Percentiles rank a stretch among this genome's conserved stretches.
phyloP scores from a whole-genome alignment of 768 basidiomycete species.

The Podaxis rugospora region DNA sequence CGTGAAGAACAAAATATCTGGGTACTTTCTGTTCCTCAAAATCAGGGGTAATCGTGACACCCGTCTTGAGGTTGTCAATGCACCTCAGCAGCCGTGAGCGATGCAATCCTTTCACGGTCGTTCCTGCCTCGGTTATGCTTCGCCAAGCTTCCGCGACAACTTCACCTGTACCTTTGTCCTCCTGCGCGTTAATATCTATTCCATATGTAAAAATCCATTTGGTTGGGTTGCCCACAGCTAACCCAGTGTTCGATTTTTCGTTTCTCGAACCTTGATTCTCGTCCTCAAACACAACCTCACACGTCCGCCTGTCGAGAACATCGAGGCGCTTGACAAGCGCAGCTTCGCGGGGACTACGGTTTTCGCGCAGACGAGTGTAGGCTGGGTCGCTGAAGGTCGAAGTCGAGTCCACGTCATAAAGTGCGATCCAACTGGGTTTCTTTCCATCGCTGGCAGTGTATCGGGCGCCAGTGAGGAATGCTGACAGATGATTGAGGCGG shows the following conservation, averaged over 20 bases:
- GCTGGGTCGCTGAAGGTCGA: conserved; percentile 34
- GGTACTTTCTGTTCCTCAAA: conserved; percentile 29
- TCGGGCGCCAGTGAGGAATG: conserved; percentile 46
- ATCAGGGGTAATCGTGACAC: conserved; percentile 19
- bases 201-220: conserved; percentile 15
- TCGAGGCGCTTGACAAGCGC: conserved; percentile 36
- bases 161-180: neutral
- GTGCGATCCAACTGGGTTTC: conserved; percentile 41
- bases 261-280: neutral
- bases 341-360: conserved; percentile 40
- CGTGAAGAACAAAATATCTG: conserved; percentile 36
- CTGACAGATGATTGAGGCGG: conserved; percentile 38
- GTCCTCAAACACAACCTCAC: conserved; percentile 19
- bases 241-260: conserved; percentile 12
- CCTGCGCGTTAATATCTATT: conserved; percentile 11
- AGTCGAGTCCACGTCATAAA: conserved; percentile 44
- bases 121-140: neutral
- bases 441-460: conserved; percentile 32
- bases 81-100: conserved; percentile 35
- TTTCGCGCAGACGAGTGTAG: conserved; percentile 40
- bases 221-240: conserved; percentile 15
- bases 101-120: conserved; percentile 28
- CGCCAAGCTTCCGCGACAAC: neutral
- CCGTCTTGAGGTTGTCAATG: conserved; percentile 36
- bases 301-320: conserved; percentile 39